Evolutionary conservation across 768 basidiomycete species (phyloP), one percentile per base, ranked within the genome.

Genomic region (Russula abietina): DNA sequence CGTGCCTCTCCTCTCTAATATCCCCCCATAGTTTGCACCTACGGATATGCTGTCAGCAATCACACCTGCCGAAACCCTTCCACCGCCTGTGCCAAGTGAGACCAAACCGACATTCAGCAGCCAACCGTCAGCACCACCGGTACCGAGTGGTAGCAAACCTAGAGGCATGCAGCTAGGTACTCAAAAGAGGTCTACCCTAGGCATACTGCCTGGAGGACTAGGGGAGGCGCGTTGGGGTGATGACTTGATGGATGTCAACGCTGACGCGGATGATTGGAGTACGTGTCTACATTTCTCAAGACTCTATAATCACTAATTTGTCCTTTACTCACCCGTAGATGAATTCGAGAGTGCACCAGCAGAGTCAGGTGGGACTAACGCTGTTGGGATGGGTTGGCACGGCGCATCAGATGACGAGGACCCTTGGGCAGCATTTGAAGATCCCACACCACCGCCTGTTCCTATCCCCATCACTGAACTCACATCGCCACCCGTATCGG

Each of bases 181-280:
- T 32, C 79, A 74, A 59, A 87, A 84, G 71, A 75, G 70, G 45
- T 68, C 73, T 1, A 70, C 71, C 9, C 67, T 74, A 16, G 67
- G 76, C 4, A 67, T 75, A 7, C 69, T 86, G 0, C 83, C 81
- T 6, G 81, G 83, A 3, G 80, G 82, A 52, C 75, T 83, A 65
- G 86, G 87, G 45, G 86, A 86, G 63, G 80, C 77, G 4, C 79
- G 77, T 10, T 75, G 73, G 11, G 81, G 74, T 41, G 86, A 82
- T 9, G 91, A 98, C 73, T 73, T 98, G 60, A 96, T 98, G 72
- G 94, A 99, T 70, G 86, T 98, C 4, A 87, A 93, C 70, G 93
- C 91, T 0, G 95, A 98, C 69, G 83, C 86, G 28, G 95, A 87
- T 69, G 96, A 98, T 71, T 99, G 95, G 95, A 89, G 95, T 91